Evolutionary conservation across 148 eudicot species (phyloP).

Genomic region (Arctostaphylos glauca): DNA sequence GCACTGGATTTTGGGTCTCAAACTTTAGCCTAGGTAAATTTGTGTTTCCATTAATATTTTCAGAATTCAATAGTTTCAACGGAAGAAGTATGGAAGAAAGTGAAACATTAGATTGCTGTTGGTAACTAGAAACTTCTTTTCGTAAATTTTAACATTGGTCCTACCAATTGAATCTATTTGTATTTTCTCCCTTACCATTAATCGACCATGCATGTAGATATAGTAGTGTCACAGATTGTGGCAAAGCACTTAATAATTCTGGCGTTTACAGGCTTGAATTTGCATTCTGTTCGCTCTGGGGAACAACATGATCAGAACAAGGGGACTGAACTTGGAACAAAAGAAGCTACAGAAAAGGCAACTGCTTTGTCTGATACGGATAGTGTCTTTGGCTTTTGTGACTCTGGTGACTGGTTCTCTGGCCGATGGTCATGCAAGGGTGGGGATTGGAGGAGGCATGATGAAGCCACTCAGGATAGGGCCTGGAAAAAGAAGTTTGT

Average conservation of each 20-base stretch:
- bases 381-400: slow-evolving; percentile 31
- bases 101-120: not conserved
- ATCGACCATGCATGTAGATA: not conserved
- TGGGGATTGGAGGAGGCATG: slow-evolving; percentile 90
- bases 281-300: slow-evolving; percentile 26
- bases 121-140: not conserved
- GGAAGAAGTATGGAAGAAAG: not conserved
- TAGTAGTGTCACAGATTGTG: not conserved
- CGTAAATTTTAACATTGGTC: not conserved
- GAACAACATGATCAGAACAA: slow-evolving; percentile 47
- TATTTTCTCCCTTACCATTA: not conserved
- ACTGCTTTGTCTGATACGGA: slow-evolving; percentile 56
- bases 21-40: not conserved
- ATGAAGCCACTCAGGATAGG: slow-evolving; percentile 65
- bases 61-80: not conserved
- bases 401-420: slow-evolving; percentile 57
- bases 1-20: slow-evolving; percentile 3
- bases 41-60: not conserved
- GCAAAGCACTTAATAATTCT: slow-evolving; percentile 14
- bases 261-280: slow-evolving; percentile 40
- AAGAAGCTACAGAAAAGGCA: slow-evolving; percentile 52
- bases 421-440: slow-evolving; percentile 86
- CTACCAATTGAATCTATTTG: not conserved
- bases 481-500: slow-evolving; percentile 58
- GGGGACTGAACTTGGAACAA: slow-evolving; percentile 33